Evolutionary conservation across 2,329 filamentous ascomycete species (phyloP).

Genomic region (Xylariaceae sp.): DNA sequence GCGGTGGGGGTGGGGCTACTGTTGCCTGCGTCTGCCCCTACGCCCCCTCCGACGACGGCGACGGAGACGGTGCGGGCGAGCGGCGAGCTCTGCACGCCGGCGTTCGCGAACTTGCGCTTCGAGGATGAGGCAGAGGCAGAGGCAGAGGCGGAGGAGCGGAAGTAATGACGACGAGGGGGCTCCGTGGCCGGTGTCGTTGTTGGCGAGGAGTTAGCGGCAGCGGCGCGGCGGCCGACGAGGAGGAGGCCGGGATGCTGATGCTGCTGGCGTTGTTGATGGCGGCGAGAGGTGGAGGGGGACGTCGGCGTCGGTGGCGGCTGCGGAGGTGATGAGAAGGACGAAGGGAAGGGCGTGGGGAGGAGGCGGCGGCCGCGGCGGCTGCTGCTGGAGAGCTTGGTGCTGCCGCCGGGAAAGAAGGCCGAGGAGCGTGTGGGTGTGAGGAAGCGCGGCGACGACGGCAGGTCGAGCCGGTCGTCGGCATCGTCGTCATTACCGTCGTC

Average conservation of each 20-base stretch:
- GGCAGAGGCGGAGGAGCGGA: neutral
- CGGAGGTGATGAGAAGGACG: too few relatives aligned
- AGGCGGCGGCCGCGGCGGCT: too few relatives aligned
- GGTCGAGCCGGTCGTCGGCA: slow-evolving; percentile 15
- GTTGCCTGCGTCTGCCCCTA: slow-evolving; percentile 15
- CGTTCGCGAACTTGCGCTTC: slow-evolving; percentile 9
- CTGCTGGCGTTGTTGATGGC: too few relatives aligned
- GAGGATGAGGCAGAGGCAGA: slow-evolving; percentile 8
- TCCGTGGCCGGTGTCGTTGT: slow-evolving; percentile 1
- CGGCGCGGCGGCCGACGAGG: too few relatives aligned
- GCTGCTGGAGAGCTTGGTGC: too few relatives aligned
- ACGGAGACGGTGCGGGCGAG: slow-evolving; percentile 16
- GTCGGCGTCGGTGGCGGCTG: too few relatives aligned
- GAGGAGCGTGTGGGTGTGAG: slow-evolving; percentile 3
- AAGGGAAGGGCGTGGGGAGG: too few relatives aligned
- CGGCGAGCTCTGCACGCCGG: slow-evolving; percentile 19
- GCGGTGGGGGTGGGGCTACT: slow-evolving; percentile 6
- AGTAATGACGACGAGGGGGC: too few relatives aligned
- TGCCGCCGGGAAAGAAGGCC: slow-evolving; percentile 4
- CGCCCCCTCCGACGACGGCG: too few relatives aligned
- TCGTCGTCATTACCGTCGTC: slow-evolving; percentile 18
- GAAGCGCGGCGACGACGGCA: slow-evolving; percentile 8
- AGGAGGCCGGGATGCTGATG: too few relatives aligned
- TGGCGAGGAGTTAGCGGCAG: slow-evolving; percentile 16
- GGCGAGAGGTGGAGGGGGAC: too few relatives aligned